A percentile compares a stretch with the other conserved stretches of the same genome.
These are phyloP conservation scores for Ceriops zippeliana DNA, from an alignment of 345 rosid species.

Conservation along the genomic window DNA sequence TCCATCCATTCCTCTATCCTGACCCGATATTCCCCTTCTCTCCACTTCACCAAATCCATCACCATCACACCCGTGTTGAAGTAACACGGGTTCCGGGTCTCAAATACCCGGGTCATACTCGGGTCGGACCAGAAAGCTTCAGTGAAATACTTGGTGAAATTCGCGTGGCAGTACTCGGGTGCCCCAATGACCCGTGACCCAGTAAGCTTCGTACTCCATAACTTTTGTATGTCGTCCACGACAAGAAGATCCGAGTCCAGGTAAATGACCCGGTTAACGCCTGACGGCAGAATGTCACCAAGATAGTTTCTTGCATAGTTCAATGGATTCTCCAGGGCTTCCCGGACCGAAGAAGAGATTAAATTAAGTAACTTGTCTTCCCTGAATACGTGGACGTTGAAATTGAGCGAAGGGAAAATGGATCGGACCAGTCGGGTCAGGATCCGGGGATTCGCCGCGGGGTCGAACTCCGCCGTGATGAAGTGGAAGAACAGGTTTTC, in stretches of 20 bases:
- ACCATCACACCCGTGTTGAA: constrained; percentile 20
- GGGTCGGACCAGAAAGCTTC: not conserved
- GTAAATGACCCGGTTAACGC: constrained; percentile 54
- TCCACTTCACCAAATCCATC: constrained; percentile 14
- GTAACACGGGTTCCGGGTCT: constrained; percentile 10
- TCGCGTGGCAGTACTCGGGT: constrained; percentile 11
- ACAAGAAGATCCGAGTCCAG: constrained; percentile 28
- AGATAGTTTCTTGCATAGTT: constrained; percentile 76
- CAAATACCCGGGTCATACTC: not conserved
- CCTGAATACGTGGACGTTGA: constrained; percentile 48
- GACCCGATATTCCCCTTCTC: constrained; percentile 1
- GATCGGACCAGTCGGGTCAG: constrained; percentile 25
- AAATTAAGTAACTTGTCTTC: constrained; percentile 38
- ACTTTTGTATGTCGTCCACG: constrained; percentile 13
- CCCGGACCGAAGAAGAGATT: constrained; percentile 60
- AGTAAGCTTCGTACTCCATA: constrained; percentile 1
- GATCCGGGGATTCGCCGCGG: constrained; percentile 26
- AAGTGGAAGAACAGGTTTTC: constrained; percentile 69
- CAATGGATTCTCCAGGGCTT: constrained; percentile 67
- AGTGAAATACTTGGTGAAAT: constrained; percentile 12
- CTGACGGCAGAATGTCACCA: constrained; percentile 49
- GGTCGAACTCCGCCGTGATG: constrained; percentile 21
- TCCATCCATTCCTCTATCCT: constrained; percentile 20
- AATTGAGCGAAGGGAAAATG: constrained; percentile 55
- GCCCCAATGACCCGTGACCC: constrained; percentile 11